A percentile compares a stretch with the other conserved stretches of the same genome.
Evolutionary conservation across 352 stramenopile species (phyloP).

Genomic region (Plasmopara viticola): DNA sequence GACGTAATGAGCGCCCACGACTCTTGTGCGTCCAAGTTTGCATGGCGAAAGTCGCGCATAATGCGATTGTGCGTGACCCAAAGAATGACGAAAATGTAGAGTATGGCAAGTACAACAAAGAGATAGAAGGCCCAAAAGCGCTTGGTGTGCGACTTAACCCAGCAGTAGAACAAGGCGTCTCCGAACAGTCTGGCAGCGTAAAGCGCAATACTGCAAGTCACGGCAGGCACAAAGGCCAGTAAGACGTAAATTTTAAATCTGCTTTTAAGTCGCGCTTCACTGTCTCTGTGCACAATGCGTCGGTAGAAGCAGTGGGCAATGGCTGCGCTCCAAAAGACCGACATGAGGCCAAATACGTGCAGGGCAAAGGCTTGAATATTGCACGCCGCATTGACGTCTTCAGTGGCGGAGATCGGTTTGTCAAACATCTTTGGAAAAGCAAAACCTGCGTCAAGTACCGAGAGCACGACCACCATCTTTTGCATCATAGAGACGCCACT

Average conservation of each 20-base stretch:
- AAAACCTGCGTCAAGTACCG: constrained; percentile 47
- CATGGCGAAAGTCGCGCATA: constrained; percentile 31
- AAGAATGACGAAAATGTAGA: constrained; percentile 65
- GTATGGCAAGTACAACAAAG: constrained; percentile 51
- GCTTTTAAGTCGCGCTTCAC: constrained; percentile 48
- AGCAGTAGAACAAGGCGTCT: constrained; percentile 75
- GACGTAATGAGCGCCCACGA: constrained; percentile 54
- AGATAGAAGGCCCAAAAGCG: constrained; percentile 60
- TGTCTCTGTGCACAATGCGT: constrained; percentile 62
- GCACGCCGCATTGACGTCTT: constrained; percentile 70
- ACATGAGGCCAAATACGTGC: constrained; percentile 48
- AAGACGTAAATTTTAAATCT: constrained; percentile 56
- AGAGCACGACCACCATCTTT: constrained; percentile 86
- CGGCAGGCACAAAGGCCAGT: constrained; percentile 37
- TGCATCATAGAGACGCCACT: constrained; percentile 47
- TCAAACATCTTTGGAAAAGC: constrained; percentile 81
- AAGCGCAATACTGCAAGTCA: constrained; percentile 30
- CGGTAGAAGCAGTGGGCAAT: constrained; percentile 70
- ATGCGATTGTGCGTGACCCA: constrained; percentile 58
- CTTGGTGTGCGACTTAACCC: constrained; percentile 39
- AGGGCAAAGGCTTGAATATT: constrained; percentile 51
- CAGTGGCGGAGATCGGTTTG: constrained; percentile 89
- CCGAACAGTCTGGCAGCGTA: constrained; percentile 31
- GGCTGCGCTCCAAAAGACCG: constrained; percentile 61
- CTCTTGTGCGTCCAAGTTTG: constrained; percentile 59